Percentiles rank a stretch among this genome's conserved stretches.
These are phyloP conservation scores for Arabidopsis hybrid DNA, from an alignment of 441 rosid genomes.

Conservation along the genomic window DNA sequence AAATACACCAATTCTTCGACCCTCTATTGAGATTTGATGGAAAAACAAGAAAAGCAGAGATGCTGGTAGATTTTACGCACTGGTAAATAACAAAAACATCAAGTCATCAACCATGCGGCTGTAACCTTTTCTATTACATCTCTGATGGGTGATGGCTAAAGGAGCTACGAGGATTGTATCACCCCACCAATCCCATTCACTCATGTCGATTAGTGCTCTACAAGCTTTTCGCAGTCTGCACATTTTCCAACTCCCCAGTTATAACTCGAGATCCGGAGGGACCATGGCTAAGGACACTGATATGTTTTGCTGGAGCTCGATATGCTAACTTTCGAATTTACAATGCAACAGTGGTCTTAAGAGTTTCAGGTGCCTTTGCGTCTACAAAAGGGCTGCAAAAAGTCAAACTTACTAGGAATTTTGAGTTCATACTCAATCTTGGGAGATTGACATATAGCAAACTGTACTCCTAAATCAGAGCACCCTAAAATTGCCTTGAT, in stretches of 20 bases:
- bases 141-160: background rate
- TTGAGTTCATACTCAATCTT: conserved; percentile 4
- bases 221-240: background rate
- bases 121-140: background rate
- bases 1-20: background rate
- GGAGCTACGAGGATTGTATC: background rate
- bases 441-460: conserved; percentile 7
- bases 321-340: background rate
- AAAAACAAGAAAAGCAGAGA: background rate
- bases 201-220: background rate
- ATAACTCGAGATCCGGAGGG: background rate
- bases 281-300: conserved; percentile 8
- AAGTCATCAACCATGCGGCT: conserved; percentile 2
- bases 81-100: conserved; percentile 2
- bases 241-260: background rate
- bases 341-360: background rate
- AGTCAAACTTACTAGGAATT: background rate
- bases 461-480: background rate
- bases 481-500: background rate
- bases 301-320: background rate
- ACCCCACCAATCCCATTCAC: background rate
- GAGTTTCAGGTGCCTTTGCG: background rate
- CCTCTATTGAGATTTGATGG: background rate
- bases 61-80: background rate
- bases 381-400: background rate